A percentile compares a stretch with the other conserved stretches of the same genome.
Evolutionary conservation across 2,329 filamentous ascomycete species (phyloP).

Genomic region (Monosporascus sp.): DNA sequence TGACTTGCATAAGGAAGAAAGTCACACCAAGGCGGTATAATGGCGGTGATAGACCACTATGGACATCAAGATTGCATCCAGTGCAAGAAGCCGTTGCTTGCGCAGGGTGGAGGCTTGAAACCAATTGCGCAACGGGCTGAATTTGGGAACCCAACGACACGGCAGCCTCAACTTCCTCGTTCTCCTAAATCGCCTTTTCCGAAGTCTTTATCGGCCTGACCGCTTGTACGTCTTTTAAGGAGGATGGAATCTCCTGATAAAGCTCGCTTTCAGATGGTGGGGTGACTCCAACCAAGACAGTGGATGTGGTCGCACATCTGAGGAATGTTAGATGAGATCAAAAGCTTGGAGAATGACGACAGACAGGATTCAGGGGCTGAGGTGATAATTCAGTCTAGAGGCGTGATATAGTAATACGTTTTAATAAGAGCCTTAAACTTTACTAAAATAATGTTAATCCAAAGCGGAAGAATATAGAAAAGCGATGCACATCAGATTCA

Average conservation of each 20-base stretch:
- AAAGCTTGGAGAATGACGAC: not conserved
- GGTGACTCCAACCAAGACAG: not conserved
- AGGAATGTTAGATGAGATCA: not conserved
- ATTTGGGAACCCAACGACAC: not conserved
- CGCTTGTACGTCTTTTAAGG: not conserved
- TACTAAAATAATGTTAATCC: no score
- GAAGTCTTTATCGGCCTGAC: not conserved
- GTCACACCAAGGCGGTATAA: slow-evolving; percentile 2
- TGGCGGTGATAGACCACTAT: slow-evolving; percentile 10
- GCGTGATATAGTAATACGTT: not conserved
- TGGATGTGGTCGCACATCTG: not conserved
- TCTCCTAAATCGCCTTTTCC: not conserved
- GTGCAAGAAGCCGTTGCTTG: slow-evolving; percentile 5
- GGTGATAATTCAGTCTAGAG: not conserved
- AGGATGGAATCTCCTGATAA: not conserved
- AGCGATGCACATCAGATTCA: no score
- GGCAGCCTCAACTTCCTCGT: not conserved
- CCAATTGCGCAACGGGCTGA: not conserved
- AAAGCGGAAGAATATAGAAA: no score
- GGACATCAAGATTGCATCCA: slow-evolving; percentile 8
- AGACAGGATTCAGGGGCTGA: not conserved
- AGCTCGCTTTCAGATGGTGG: not conserved
- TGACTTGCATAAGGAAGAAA: slow-evolving; percentile 21
- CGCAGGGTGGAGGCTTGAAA: slow-evolving; percentile 8
- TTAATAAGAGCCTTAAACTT: not conserved